A percentile compares a stretch with the other conserved stretches of the same genome.
phyloP scores from a whole-genome alignment of 371 early-diverging fungal species.

The Zancudomyces culisetae region DNA sequence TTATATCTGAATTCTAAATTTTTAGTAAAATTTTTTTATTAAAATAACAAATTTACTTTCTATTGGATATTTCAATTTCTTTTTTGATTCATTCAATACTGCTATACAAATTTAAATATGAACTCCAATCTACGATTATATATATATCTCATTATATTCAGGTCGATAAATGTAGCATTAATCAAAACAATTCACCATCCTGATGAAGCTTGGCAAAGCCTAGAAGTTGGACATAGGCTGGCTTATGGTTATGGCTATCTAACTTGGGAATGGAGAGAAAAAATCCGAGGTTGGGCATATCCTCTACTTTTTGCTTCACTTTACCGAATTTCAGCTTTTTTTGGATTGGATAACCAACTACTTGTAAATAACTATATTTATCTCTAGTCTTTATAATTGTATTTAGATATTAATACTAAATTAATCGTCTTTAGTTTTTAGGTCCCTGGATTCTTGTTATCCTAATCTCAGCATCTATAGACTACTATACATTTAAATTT shows the following conservation, averaged over 20 bases:
- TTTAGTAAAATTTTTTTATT: too few species aligned
- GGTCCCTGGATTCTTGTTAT: slow-evolving; percentile 58
- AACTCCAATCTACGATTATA: slow-evolving; percentile 8
- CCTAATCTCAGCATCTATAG: slow-evolving; percentile 44
- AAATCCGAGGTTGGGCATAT: slow-evolving; percentile 45
- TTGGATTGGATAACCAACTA: slow-evolving; percentile 35
- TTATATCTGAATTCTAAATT: too few species aligned
- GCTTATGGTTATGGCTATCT: slow-evolving; percentile 70
- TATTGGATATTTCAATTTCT: too few species aligned
- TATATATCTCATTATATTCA: slow-evolving; percentile 29
- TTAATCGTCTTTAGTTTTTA: slow-evolving; percentile 26
- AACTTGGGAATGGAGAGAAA: slow-evolving; percentile 79
- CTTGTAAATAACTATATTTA: slow-evolving; percentile 12
- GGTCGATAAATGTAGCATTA: slow-evolving; percentile 38
- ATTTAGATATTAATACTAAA: slow-evolving; percentile 10
- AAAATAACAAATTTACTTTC: too few species aligned
- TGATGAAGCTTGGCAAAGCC: slow-evolving; percentile 81
- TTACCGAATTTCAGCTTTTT: slow-evolving; percentile 35
- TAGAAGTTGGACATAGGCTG: slow-evolving; percentile 63
- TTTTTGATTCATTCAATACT: too few species aligned
- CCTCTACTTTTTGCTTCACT: slow-evolving; percentile 52
- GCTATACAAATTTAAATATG: too few species aligned
- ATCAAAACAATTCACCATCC: slow-evolving; percentile 52
- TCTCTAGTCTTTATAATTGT: background rate
- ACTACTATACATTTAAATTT: slow-evolving; percentile 49